A percentile compares a stretch with the other conserved stretches of the same genome.
These are phyloP conservation scores for Kodamaea kaohsiungensis DNA, from an alignment of 805 yeast genomes.

Conservation along the genomic window DNA sequence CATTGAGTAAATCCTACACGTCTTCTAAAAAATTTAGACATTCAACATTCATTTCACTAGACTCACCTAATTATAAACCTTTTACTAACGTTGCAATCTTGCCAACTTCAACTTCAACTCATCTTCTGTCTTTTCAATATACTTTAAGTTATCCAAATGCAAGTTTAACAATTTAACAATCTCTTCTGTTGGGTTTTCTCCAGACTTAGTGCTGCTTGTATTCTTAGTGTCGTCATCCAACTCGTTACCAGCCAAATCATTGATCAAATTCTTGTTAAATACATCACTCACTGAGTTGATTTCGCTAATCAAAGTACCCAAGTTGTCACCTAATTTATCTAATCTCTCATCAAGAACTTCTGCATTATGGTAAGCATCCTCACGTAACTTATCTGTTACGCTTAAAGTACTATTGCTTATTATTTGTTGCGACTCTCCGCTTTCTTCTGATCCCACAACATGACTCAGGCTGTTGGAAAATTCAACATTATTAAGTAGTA, in stretches of 20 bases:
- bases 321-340: slow-evolving; percentile 73
- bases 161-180: slow-evolving; percentile 80
- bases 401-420: slow-evolving; percentile 32
- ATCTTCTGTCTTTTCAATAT: slow-evolving; percentile 75
- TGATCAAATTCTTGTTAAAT: slow-evolving; percentile 61
- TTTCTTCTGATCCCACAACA: slow-evolving; percentile 6
- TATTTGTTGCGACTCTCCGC: slow-evolving; percentile 2
- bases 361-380: slow-evolving; percentile 85
- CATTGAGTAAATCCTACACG: too few relatives aligned
- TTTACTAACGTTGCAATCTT: slow-evolving; percentile 18
- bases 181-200: slow-evolving; percentile 56
- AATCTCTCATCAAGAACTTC: slow-evolving; percentile 80
- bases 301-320: slow-evolving; percentile 74
- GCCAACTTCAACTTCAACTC: slow-evolving; percentile 67
- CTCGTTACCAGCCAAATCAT: slow-evolving; percentile 25
- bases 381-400: slow-evolving; percentile 82
- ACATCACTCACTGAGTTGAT: slow-evolving; percentile 82
- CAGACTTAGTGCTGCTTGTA: slow-evolving; percentile 15
- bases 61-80: neutral
- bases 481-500: slow-evolving; percentile 42
- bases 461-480: slow-evolving; percentile 33
- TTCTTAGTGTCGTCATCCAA: slow-evolving; percentile 22
- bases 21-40: too few relatives aligned
- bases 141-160: slow-evolving; percentile 86
- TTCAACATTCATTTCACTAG: slow-evolving; percentile 1